Base-by-base conservation (phyloP, 768 basidiomycete genomes). In the Lactarius indigo region DNA sequence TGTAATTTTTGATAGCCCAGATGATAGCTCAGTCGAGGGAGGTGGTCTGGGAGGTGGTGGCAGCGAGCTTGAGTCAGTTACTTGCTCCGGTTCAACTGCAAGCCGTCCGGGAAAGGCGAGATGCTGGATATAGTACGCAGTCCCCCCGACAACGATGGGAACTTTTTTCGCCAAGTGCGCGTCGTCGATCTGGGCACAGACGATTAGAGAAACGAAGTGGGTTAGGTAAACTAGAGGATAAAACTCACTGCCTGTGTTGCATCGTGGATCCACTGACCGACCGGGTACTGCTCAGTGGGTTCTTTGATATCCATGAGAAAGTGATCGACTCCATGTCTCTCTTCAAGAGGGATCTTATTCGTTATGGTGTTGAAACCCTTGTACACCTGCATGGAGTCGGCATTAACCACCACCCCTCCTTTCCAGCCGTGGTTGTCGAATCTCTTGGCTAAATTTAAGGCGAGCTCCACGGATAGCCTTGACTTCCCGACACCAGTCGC, bases 331-430 rank as follows among this genome's bases (percentile, higher is more conserved):
- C 92, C 94, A 57, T 84, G 80, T 74, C 82, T 87, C 77, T 99
- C 95, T 33, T 82, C 78, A 15, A 80, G 72, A 1, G 95, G 85
- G 18, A 95, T 84, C 78, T 99, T 98, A 78, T 98, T 98, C 31
- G 96, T 98, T 72, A 98, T 88, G 59, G 96, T 80, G 76, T 97
- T 91, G 76, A 98, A 84, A 0, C 96, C 96, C 20, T 81, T 80
- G 76, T 98, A 98, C 15, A 94, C 88, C 76, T 99, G 97, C 96
- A 99, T 98, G 15, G 96, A 87, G 77, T 99, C 97, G 12, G 96
- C 93, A 74, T 98, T 98, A 74, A 99, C 88, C 70, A 98, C 83
- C 73, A 87, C 86, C 9, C 87, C 89, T 15, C 87, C 85, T 17
- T 76, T 77, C 83, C 86, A 89, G 56, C 76, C 78, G 71, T 78